A percentile compares a stretch with the other conserved stretches of the same genome.
phyloP scores from a whole-genome alignment of 1,284 basidiomycete species.

The Boletus smithii region DNA sequence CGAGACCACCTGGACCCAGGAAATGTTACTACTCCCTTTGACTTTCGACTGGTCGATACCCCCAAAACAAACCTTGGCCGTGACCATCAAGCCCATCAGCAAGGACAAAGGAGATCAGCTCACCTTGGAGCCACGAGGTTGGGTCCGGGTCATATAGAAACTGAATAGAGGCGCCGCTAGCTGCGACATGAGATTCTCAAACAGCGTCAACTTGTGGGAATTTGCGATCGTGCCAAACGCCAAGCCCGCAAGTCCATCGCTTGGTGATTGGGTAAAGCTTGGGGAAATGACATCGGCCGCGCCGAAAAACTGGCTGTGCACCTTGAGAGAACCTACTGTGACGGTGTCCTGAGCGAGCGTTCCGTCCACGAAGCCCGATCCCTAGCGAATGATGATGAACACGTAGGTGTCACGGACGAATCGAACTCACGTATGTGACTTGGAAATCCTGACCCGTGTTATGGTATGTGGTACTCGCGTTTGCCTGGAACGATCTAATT shows the following conservation, averaged over 20 bases:
- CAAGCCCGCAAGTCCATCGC: conserved; percentile 55
- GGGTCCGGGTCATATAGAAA: conserved; percentile 50
- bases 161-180: conserved; percentile 52
- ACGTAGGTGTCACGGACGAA: conserved; percentile 19
- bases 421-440: conserved; percentile 52
- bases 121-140: conserved; percentile 49
- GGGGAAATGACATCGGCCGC: conserved; percentile 41
- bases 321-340: conserved; percentile 41
- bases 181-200: conserved; percentile 55
- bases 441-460: conserved; percentile 38
- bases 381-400: conserved; percentile 35
- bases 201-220: conserved; percentile 49
- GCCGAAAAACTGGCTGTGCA: conserved; percentile 49
- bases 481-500: conserved; percentile 36
- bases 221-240: conserved; percentile 54
- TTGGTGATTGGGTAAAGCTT: conserved; percentile 45
- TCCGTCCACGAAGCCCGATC: conserved; percentile 48
- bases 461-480: conserved; percentile 41
- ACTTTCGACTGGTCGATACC: conserved; percentile 53
- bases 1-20: conserved; percentile 53
- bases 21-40: conserved; percentile 38
- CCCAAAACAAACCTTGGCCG: conserved; percentile 52
- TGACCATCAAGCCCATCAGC: not conserved
- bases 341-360: conserved; percentile 48
- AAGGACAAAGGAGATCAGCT: conserved; percentile 12